Evolutionary conservation across 108 stramenopile genomes (phyloP).

Genomic region (Skeletonema grethae): DNA sequence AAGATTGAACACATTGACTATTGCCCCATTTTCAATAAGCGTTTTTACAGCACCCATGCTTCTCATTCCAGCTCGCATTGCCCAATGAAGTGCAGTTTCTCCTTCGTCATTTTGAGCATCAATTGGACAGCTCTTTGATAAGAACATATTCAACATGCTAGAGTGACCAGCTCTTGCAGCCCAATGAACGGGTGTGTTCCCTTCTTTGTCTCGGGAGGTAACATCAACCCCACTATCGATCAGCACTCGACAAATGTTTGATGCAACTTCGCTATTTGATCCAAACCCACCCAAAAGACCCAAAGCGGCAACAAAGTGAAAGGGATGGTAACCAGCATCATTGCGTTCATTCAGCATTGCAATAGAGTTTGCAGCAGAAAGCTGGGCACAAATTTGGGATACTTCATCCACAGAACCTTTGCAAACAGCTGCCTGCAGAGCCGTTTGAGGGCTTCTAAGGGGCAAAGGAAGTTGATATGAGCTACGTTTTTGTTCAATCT

Average conservation of each 20-base stretch:
- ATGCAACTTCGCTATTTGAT: slow-evolving; percentile 35
- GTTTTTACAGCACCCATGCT: slow-evolving; percentile 58
- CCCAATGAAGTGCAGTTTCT: slow-evolving; percentile 89
- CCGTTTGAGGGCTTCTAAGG: slow-evolving; percentile 37
- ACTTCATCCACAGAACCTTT: slow-evolving; percentile 63
- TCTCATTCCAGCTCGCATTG: slow-evolving; percentile 70
- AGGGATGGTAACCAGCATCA: slow-evolving; percentile 64
- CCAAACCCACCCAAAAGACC: slow-evolving; percentile 50
- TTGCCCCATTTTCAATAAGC: slow-evolving; percentile 76
- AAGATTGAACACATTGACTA: slow-evolving; percentile 65
- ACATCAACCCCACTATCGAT: slow-evolving; percentile 65
- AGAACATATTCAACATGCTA: slow-evolving; percentile 60
- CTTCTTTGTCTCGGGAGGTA: slow-evolving; percentile 56
- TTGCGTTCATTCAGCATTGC: slow-evolving; percentile 48
- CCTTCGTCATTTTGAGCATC: slow-evolving; percentile 80
- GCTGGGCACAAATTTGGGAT: slow-evolving; percentile 38
- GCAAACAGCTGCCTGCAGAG: slow-evolving; percentile 73
- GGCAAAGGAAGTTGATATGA: slow-evolving; percentile 21
- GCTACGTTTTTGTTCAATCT: neutral
- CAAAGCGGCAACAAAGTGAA: slow-evolving; percentile 74
- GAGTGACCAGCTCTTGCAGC: slow-evolving; percentile 79
- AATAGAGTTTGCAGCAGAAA: slow-evolving; percentile 24
- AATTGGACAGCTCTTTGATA: slow-evolving; percentile 61
- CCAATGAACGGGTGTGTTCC: slow-evolving; percentile 87
- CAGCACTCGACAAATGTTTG: slow-evolving; percentile 59